Conservation (phyloP, 306 rosid species). For the Fragaria iinumae region DNA sequence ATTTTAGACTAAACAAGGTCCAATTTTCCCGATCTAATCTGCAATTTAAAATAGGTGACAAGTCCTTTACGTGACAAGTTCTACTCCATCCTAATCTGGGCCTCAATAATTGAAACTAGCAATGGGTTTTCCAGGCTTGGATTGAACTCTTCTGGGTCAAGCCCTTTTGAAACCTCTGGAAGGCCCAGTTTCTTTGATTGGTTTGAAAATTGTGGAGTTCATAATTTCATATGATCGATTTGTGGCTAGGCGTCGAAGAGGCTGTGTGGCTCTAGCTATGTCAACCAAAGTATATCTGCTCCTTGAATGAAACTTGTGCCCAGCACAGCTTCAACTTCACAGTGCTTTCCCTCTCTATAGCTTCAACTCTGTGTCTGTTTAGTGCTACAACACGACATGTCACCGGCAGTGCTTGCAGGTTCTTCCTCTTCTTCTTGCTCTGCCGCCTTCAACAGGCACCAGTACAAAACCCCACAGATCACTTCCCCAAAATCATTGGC, state of each 20-base stretch:
- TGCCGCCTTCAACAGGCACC: conserved; percentile 48
- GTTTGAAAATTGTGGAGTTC: not conserved
- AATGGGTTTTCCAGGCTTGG: not conserved
- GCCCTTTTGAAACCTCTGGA: not conserved
- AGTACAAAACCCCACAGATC: conserved; percentile 32
- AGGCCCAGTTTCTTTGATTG: not conserved
- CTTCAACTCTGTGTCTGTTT: conserved; percentile 5
- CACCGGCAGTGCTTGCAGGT: conserved; percentile 56
- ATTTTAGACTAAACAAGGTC: not conserved
- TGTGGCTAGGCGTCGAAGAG: conserved; percentile 11
- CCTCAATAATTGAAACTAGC: not conserved
- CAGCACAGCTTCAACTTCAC: conserved; percentile 1
- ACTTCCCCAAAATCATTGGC: conserved; percentile 36
- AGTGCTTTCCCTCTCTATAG: not conserved
- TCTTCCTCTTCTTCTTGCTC: conserved; percentile 55
- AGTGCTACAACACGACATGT: conserved; percentile 38
- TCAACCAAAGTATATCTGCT: conserved; percentile 37
- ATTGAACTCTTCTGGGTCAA: not conserved
- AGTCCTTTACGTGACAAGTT: not conserved
- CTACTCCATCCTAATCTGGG: not conserved
- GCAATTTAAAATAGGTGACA: not conserved
- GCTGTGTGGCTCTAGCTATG: conserved; percentile 34
- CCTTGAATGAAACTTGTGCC: conserved; percentile 10
- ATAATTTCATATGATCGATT: not conserved
- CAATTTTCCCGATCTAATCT: not conserved